Evolutionary conservation across 116 monocot genomes (phyloP).

Genomic region (Zostera marina): DNA sequence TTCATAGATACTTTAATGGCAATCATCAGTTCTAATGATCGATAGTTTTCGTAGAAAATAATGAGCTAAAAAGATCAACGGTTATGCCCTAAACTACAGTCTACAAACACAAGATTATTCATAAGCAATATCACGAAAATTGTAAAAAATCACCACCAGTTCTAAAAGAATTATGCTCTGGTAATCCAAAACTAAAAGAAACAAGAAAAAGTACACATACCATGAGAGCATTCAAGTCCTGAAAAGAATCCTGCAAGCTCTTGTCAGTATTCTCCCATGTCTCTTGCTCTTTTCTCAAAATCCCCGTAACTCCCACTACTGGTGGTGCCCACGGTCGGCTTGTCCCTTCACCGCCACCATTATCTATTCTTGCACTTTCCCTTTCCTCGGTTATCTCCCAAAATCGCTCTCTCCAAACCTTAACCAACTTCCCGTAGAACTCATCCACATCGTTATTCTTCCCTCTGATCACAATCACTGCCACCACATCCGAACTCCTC

Average conservation of each 20-base stretch:
- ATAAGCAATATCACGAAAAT: neutral
- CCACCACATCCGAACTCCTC: slow-evolving; percentile 23
- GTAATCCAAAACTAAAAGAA: neutral
- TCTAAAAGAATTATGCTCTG: neutral
- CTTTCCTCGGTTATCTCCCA: neutral
- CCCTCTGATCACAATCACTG: slow-evolving; percentile 37
- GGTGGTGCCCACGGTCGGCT: neutral
- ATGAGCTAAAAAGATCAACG: too few relatives aligned
- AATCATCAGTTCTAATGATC: too few relatives aligned
- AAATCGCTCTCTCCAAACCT: slow-evolving; percentile 2
- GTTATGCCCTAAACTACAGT: too few relatives aligned
- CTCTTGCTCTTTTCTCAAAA: slow-evolving; percentile 94
- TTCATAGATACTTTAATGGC: too few relatives aligned
- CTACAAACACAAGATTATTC: too few relatives aligned
- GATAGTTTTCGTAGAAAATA: too few relatives aligned
- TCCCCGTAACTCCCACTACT: slow-evolving; percentile 42
- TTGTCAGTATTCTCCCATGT: slow-evolving; percentile 89
- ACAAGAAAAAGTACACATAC: slow-evolving; percentile 12
- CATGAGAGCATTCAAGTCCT: slow-evolving; percentile 90
- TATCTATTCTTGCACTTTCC: neutral
- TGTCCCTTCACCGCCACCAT: neutral
- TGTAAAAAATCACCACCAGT: neutral
- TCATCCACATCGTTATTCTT: slow-evolving; percentile 24
- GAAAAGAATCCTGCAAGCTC: slow-evolving; percentile 87
- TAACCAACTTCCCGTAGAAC: slow-evolving; percentile 3